Base-by-base conservation (phyloP, 140 eudicot species). In the Cichorium intybus region DNA sequence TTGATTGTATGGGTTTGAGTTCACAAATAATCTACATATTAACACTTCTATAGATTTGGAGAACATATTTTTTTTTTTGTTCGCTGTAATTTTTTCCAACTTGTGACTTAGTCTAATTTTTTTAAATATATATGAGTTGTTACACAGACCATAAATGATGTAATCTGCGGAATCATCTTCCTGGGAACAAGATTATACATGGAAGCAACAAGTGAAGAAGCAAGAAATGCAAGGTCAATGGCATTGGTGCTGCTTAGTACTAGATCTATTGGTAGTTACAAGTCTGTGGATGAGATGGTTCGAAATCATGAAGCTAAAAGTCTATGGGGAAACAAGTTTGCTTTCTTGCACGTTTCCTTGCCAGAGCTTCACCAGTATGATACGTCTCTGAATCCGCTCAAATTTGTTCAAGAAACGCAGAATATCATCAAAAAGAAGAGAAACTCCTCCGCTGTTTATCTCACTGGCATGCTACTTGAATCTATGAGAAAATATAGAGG, bases 271-370 rank as follows among this genome's bases (percentile, higher is more conserved):
- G 81, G 53, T 31, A 85, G 90, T 15, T 80, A 83, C 68, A 80
- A 63, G 28, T 77, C 90, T 1, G 69, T 83, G 0, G 50, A 60
- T 23, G 90, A 87, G 39, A 83, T 87, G 95, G 14, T 81, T 2
- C 33, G 6, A 21, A 80, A 79, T n/a, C 70, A 83, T 0, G 52
- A 76, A 33, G 46, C 79, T 9, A 29, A 69, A 43, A 70, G 67
- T 66, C 82, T 81, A 18, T 83, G 90, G 90, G 95, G 95, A 5
- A 87, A 87, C 54, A 80, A 82, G 16, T 83, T 81, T 53, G 74
- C 80, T 3, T 87, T 83, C 65, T 53, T 87, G 66, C 85, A 76
- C 10, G 55, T 81, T 5, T 51, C 85, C 0, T 2, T 87, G 2
- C 95, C 95, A 7, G 63, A 80, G 28, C 20, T 82, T 43, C 52